phyloP scores from a whole-genome alignment of 371 early-diverging fungal genomes.

The Mucor sp. region DNA sequence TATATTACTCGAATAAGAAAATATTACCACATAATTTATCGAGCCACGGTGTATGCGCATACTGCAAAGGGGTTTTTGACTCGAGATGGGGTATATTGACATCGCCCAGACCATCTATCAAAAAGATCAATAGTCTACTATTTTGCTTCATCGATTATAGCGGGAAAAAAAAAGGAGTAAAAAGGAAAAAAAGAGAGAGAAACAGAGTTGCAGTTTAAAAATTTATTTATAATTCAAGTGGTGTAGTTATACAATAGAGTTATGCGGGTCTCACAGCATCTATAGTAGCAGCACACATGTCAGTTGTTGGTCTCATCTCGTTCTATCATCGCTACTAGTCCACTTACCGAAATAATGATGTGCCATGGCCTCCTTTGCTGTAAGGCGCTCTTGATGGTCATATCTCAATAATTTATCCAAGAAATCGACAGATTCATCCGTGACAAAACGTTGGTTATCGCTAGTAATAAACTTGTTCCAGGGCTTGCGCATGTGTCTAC shows the following conservation, averaged over 20 bases:
- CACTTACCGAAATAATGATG: constrained; percentile 89
- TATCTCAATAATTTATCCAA: constrained; percentile 93
- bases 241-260: neutral
- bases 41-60: constrained; percentile 40
- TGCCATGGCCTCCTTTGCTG: constrained; percentile 94
- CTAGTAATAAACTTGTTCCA: constrained; percentile 91
- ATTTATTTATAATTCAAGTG: neutral
- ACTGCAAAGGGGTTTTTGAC: constrained; percentile 46
- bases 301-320: no score
- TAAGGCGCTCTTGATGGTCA: constrained; percentile 97
- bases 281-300: no score
- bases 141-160: neutral
- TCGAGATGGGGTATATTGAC: constrained; percentile 35
- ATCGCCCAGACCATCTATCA: constrained; percentile 58
- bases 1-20: constrained; percentile 28
- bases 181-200: neutral
- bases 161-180: neutral
- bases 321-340: no score
- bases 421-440: constrained; percentile 93
- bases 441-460: constrained; percentile 86
- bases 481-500: constrained; percentile 89
- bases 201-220: neutral
- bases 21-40: constrained; percentile 28
- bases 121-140: constrained; percentile 42
- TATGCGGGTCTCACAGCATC: constrained; percentile 2